Conservation (phyloP, 2,329 filamentous ascomycete genomes). For the Aspergillus ruber region DNA sequence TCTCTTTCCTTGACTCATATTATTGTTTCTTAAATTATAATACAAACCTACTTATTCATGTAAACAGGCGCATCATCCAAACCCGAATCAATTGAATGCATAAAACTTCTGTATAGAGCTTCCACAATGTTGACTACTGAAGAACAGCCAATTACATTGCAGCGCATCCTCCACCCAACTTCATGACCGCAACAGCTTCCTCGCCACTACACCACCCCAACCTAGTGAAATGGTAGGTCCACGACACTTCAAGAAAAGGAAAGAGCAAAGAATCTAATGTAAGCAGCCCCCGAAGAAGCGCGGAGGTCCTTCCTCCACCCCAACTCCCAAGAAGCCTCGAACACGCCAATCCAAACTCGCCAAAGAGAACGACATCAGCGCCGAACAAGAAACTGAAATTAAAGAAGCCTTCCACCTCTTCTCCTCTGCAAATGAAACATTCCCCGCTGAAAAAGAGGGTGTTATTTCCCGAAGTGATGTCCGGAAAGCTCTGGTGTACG, state of each 20-base stretch:
- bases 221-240: conserved; percentile 14
- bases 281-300: conserved; percentile 34
- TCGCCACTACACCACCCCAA: not conserved
- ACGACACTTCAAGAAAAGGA: not conserved
- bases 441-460: conserved; percentile 65
- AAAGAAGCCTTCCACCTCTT: conserved; percentile 85
- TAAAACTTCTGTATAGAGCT: too few relatives aligned
- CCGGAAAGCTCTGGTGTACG: conserved; percentile 66
- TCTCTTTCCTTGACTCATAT: too few relatives aligned
- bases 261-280: not conserved
- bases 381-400: conserved; percentile 82
- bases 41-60: too few relatives aligned
- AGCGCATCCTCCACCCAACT: not conserved
- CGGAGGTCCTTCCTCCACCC: conserved; percentile 22
- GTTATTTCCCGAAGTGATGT: conserved; percentile 63
- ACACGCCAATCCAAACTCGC: conserved; percentile 76
- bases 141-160: too few relatives aligned
- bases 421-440: conserved; percentile 49
- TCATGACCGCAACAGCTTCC: not conserved
- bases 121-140: too few relatives aligned
- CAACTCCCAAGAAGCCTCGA: conserved; percentile 32
- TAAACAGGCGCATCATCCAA: too few relatives aligned
- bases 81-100: too few relatives aligned
- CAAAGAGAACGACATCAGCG: conserved; percentile 80
- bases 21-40: too few relatives aligned